phyloP scores from a whole-genome alignment of 2,329 filamentous ascomycete genomes.

The Penicillium brevicompactum region DNA sequence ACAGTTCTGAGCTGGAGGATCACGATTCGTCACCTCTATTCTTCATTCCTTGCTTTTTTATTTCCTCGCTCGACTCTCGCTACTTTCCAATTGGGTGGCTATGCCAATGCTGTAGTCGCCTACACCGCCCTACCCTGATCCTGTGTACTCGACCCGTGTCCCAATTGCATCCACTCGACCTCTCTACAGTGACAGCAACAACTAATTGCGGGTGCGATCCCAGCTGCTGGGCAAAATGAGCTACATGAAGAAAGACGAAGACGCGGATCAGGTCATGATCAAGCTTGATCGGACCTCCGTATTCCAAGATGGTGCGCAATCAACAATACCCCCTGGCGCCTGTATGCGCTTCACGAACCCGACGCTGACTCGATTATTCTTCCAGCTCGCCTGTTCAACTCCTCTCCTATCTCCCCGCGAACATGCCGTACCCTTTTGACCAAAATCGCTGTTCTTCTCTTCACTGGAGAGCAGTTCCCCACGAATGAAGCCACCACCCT shows the following conservation, averaged over 20 bases:
- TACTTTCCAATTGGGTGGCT: constrained; percentile 12
- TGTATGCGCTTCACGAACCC: constrained; percentile 20
- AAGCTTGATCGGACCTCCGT: constrained; percentile 97
- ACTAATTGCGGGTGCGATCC: constrained; percentile 33
- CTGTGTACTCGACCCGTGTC: constrained; percentile 27
- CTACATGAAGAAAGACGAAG: constrained; percentile 99
- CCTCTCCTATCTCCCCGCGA: constrained; percentile 92
- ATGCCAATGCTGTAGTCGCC: constrained; percentile 27
- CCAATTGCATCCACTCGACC: constrained; percentile 28
- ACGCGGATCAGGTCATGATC: constrained; percentile 89
- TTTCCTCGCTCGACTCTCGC: background rate
- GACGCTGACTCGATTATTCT: constrained; percentile 16
- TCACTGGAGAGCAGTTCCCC: constrained; percentile 95
- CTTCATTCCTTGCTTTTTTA: constrained; percentile 7
- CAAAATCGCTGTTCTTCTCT: constrained; percentile 94
- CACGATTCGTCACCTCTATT: constrained; percentile 20
- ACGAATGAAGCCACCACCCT: constrained; percentile 96
- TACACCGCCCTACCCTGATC: constrained; percentile 26
- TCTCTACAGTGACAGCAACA: constrained; percentile 23
- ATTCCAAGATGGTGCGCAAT: constrained; percentile 87
- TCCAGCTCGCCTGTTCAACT: constrained; percentile 94
- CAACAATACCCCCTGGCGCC: constrained; percentile 25
- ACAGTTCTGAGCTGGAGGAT: constrained; percentile 25
- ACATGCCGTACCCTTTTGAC: constrained; percentile 97
- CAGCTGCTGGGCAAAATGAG: constrained; percentile 64